A percentile compares a stretch with the other conserved stretches of the same genome.
phyloP scores from a whole-genome alignment of 1,284 basidiomycete genomes.

The Pyrrhoderma noxium region DNA sequence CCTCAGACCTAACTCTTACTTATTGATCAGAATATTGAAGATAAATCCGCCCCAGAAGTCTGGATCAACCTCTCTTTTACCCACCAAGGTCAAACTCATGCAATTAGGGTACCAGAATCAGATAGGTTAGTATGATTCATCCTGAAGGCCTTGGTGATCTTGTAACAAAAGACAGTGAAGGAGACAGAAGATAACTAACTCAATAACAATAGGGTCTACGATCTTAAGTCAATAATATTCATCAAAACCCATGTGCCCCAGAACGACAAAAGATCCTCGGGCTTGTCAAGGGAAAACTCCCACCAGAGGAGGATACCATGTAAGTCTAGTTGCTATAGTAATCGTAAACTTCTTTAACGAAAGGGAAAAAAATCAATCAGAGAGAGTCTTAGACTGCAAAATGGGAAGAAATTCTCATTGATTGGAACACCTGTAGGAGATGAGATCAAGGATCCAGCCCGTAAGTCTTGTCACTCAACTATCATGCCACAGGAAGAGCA shows the following conservation, averaged over 20 bases:
- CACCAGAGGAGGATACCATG: constrained; percentile 65
- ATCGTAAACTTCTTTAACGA: constrained; percentile 10
- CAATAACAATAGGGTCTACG: constrained; percentile 37
- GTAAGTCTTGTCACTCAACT: constrained; percentile 24
- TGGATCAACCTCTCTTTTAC: constrained; percentile 61
- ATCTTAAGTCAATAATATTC: constrained; percentile 59
- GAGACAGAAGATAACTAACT: too few relatives aligned
- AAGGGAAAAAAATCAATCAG: constrained; percentile 28
- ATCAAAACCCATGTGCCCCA: constrained; percentile 74
- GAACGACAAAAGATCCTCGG: constrained; percentile 88
- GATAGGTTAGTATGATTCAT: constrained; percentile 44
- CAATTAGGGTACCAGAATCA: constrained; percentile 57
- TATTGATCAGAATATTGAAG: too few relatives aligned
- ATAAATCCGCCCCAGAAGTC: constrained; percentile 21
- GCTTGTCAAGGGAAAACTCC: constrained; percentile 78
- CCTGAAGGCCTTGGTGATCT: neutral
- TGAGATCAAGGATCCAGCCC: constrained; percentile 73
- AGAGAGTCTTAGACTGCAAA: constrained; percentile 48
- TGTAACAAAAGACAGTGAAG: constrained; percentile 29
- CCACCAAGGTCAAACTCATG: constrained; percentile 55
- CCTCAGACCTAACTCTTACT: too few relatives aligned
- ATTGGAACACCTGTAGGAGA: constrained; percentile 79
- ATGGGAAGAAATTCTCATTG: constrained; percentile 70
- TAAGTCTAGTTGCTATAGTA: constrained; percentile 28
- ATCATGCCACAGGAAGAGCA: neutral